Evolutionary conservation across 805 yeast species (phyloP), one percentile per base, ranked within the genome.

Genomic region (Dipodascopsis uninucleata): DNA sequence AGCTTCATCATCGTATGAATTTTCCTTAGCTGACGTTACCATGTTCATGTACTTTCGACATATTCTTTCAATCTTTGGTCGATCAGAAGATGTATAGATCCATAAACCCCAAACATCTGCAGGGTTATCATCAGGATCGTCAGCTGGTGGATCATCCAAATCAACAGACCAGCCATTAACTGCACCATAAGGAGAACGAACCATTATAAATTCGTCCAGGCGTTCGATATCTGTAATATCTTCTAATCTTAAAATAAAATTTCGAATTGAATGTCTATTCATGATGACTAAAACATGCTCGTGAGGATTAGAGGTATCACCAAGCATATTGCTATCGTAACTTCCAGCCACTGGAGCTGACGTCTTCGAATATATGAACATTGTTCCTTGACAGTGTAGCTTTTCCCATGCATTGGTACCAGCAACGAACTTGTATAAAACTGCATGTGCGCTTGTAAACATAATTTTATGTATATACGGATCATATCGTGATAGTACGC

Each of bases 381-480:
- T 36, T 1, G 69, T 58, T 10, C 72, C 72, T 47, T 66, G 68
- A 43, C 61, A 61, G 41, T 65, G 52, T 22, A 58, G 48, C 53
- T 66, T 68, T 31, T 64, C 67, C 72, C 72, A 68, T 45, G 59
- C 61, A 16, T 59, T 61, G 3, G 49, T 35, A 8, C 49, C 60
- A 12, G 59, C 36, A 37, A 64, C 59, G 52, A 62, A 69, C 51
- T 63, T 56, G 57, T 69, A 69, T 7, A 68, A 66, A 22, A 65
- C 67, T 49, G 72, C 68, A 24, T 68, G 66, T 2, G 71, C 53
- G 5, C 71, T 65, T n/a, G 64, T 58, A 51, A 58, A 60, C 23
- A 65, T 56, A 17, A 69, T 54, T 42, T 64, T 61, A 22, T 62
- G 62, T n/a, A 65, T 43, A 12, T 52, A 39, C 3, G 67, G 64